Base-by-base conservation (phyloP, 2,329 filamentous ascomycete species). In the Neonectria sp. region DNA sequence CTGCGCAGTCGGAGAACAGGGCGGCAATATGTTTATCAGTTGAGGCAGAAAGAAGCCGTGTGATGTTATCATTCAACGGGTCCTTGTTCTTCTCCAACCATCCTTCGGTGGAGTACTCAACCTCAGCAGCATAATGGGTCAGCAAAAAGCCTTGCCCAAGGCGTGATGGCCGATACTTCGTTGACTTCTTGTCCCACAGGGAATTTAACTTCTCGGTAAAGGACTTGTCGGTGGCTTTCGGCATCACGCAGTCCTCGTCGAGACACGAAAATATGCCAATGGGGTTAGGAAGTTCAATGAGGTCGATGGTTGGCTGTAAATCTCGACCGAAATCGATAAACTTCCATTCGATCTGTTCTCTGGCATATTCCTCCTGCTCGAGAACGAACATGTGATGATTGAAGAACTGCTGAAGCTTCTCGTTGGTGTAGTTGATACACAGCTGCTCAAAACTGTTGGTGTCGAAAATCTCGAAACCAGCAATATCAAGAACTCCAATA, bases 1-100 rank as follows among this genome's bases (percentile, higher is more conserved):
- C 95, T 8, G 91, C 92, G 76, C 95, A 99, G 80, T 99, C 97
- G 6, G 89, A 86, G 79, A 99, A 99, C 0, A 99, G 86, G 45
- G 87, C 88, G 2, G 95, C 93, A 68, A 98, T 87, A 77, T 99
- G 95, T 69, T 89, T 90, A 78, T 98, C 92, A 2, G 87, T 90
- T 1, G 97, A 99, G 15, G 88, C 86, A 43, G 95, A 93, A 40
- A 99, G 88, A 8, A 99, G 87, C 25, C 94, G 90, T 0, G 97
- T 99, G 69, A 99, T 88, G 70, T 98, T 99, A 86, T 99, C 97
- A 76, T 98, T 98, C 52, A 99, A 82, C 1, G 96, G 97, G 76
- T 99, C 96, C 80, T 99, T 99, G 86, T 99, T 99, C 87, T 98
- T 99, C 81, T 98, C 95, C 37, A 99, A 84, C 96, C 96, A 99